Conservation (phyloP, 2,329 filamentous ascomycete species). For the Fusarium pseudograminearum region DNA sequence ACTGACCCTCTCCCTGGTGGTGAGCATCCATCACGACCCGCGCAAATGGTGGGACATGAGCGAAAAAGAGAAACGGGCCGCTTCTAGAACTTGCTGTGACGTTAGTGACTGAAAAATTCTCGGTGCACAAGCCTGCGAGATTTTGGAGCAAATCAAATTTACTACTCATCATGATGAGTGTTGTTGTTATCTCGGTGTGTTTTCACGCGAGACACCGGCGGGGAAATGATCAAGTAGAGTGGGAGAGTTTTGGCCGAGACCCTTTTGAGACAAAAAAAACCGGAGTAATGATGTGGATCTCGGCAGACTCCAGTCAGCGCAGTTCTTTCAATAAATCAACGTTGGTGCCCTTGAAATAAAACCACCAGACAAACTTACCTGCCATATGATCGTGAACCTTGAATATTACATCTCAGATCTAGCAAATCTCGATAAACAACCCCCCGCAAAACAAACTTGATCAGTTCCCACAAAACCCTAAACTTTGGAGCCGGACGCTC, state of each 20-base stretch:
- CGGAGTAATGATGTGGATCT: not conserved
- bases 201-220: constrained; percentile 46
- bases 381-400: constrained; percentile 9
- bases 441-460: not conserved
- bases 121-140: constrained; percentile 24
- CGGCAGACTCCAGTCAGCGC: not conserved
- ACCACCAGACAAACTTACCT: constrained; percentile 1
- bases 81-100: constrained; percentile 5
- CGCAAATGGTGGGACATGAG: constrained; percentile 34
- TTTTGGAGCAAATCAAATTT: constrained; percentile 20
- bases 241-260: constrained; percentile 5
- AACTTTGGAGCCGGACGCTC: constrained; percentile 14
- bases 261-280: not conserved
- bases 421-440: not conserved
- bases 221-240: constrained; percentile 18
- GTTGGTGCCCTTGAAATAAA: not conserved
- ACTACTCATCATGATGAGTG: constrained; percentile 14
- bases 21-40: constrained; percentile 37
- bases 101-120: not conserved
- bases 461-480: constrained; percentile 32
- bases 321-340: not conserved
- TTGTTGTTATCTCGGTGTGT: constrained; percentile 35
- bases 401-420: not conserved
- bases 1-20: constrained; percentile 23
- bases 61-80: constrained; percentile 10